Evolutionary conservation across 345 rosid genomes (phyloP), one percentile per base, ranked within the genome.

Genomic region (Hibiscus tridactylites): DNA sequence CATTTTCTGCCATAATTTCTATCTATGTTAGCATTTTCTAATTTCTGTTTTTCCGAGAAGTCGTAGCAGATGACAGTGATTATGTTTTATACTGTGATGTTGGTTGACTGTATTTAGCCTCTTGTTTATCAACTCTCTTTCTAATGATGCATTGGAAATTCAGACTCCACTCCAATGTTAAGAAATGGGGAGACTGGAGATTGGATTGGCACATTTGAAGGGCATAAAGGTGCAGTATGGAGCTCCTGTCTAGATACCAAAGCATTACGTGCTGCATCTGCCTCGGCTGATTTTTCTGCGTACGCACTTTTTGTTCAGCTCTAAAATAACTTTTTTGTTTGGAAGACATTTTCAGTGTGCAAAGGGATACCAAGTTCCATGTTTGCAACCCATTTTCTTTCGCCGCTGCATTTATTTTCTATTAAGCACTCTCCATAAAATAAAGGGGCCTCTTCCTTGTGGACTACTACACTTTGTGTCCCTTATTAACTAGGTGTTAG

Each of bases 181-280:
- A 91, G 99, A 82, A 95, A 95, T 80, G 99, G 98, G 69, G 99
- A 95, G 89, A 95, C 97, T 65, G 99, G 98, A 69, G 99, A 95
- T 61, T 95, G 98, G 99, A 88, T 95, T 54, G 98, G 98, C 50
- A 95, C 99, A 42, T 95, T 95, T 85, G 96, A 89, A 82, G 99
- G 99, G 49, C 97, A 95, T 54, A 95, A 95, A 76, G 98, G 99
- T 76, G 98, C 96, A 12, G 98, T 95, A 68, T 95, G 99, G 99
- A 90, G 99, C 76, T 90, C 93, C 70, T 85, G 92, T 80, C 82
- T 95, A 75, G 98, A 95, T 75, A 85, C 84, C 46, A 81, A 89
- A 80, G 99, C 98, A 49, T 73, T 89, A 58, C 93, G 86, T 71
- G 97, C 97, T 62, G 99, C 98, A 81, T 90, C 98, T 71, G 97